A percentile compares a stretch with the other conserved stretches of the same genome.
phyloP scores from a whole-genome alignment of 2,329 filamentous ascomycete genomes.

The Phymatotrichopsis omnivora region DNA sequence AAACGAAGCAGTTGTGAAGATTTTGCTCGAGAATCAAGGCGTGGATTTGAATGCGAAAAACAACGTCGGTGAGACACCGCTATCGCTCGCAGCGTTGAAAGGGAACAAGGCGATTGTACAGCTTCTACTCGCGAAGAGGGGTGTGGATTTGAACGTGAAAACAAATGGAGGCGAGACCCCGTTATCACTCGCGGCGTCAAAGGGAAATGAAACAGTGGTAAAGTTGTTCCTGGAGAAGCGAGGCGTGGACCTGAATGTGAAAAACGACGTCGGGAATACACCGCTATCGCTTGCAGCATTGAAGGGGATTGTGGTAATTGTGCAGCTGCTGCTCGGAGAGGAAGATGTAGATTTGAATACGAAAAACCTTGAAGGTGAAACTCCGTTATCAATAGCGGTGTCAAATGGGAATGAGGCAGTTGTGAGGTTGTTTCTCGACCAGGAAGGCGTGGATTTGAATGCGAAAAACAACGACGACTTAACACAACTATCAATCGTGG shows the following conservation, averaged over 20 bases:
- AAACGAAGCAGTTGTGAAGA: background rate
- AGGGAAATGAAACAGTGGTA: background rate
- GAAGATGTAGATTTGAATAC: too few species aligned
- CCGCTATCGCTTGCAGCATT: background rate
- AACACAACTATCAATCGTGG: slow-evolving; percentile 28
- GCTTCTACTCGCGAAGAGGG: too few species aligned
- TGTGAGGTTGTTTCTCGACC: background rate
- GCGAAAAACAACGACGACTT: slow-evolving; percentile 3
- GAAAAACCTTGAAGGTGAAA: too few species aligned
- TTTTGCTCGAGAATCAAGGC: background rate
- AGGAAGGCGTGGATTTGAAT: background rate
- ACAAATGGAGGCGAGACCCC: too few species aligned
- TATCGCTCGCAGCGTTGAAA: too few species aligned
- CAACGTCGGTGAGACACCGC: too few species aligned
- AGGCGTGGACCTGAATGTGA: background rate
- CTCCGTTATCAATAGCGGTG: background rate
- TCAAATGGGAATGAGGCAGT: background rate
- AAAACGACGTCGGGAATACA: background rate
- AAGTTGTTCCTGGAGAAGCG: background rate
- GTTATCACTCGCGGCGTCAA: background rate
- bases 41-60: too few species aligned
- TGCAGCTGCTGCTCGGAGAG: too few species aligned
- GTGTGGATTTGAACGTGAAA: too few species aligned
- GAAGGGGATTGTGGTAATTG: too few species aligned
- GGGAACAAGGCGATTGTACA: too few species aligned